Evolutionary conservation across 257 asterid genomes (phyloP), one percentile per base, ranked within the genome.

Genomic region (Ehretia macrophylla): DNA sequence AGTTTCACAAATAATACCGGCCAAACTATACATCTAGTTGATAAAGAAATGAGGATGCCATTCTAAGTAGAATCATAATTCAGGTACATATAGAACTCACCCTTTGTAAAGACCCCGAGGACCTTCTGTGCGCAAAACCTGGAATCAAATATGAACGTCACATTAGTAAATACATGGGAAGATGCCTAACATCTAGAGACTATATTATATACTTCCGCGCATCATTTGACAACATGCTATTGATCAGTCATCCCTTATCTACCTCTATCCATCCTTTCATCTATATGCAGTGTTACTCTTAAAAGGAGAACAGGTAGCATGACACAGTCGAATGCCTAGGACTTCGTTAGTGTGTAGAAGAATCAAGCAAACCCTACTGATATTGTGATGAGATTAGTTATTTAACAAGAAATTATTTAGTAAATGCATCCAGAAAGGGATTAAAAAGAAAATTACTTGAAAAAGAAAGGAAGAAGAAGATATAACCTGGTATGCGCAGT

Each of bases 31-130:
- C 18, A 1, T 13, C n/a, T 32, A 4, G 50, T 8, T 1, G 12
- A 14, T 17, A 18, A 13, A 23, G 0, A 55, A 23, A 47, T 66
- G 20, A 21, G n/a, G n/a, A n/a, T n/a, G n/a, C 20, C 47, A 10
- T 2, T 42, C 47, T 42, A 42, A 10, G 8, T 10, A 42, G 11
- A 10, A 42, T 42, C 47, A 42, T 2, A 4, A 42, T 42, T 42
- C 1, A 42, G 12, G 1, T 42, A 59, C 35, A 44, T 32, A 17
- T 8, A 23, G 23, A 52, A 62, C 95, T 83, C 77, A 93, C 99
- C 99, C 99, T 85, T 93, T 93, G 81, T 84, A 93, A 67, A 93
- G 95, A 58, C 99, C 99, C 14, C 76, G 80, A 40, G 88, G 89
- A 59, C 99, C 97, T 83, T 93, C 99, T 20, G 83, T 81, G 47